These are phyloP conservation scores for Aegilops bicornis DNA, from an alignment of 176 grass and related monocot species.

Conservation along the genomic window DNA sequence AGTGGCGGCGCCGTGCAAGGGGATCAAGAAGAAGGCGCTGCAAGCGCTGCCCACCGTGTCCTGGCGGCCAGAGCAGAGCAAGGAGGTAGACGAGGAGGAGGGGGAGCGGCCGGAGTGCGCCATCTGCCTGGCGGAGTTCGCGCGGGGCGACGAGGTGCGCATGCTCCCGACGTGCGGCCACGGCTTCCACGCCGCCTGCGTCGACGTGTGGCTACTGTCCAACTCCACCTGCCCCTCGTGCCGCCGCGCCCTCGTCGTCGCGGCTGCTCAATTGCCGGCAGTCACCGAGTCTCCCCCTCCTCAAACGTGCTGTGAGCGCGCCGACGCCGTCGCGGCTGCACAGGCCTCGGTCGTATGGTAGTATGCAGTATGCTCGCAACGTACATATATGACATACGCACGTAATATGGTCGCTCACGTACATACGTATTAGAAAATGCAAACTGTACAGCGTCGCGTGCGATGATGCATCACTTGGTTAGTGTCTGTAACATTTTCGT, in stretches of 20 bases:
- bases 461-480: background rate
- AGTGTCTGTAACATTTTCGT: too few species aligned
- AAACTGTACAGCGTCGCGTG: background rate
- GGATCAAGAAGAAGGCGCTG: slow-evolving; percentile 57
- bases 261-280: background rate
- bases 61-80: slow-evolving; percentile 20
- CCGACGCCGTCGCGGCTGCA: background rate
- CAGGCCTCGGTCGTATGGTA: background rate
- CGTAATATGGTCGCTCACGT: background rate
- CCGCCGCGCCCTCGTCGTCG: slow-evolving; percentile 51
- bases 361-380: background rate
- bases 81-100: background rate
- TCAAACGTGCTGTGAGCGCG: background rate
- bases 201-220: slow-evolving; percentile 81
- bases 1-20: slow-evolving; percentile 17
- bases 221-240: slow-evolving; percentile 87
- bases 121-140: slow-evolving; percentile 78
- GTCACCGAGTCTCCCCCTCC: background rate
- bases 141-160: slow-evolving; percentile 62
- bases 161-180: slow-evolving; percentile 78
- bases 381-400: too few species aligned
- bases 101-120: slow-evolving; percentile 55
- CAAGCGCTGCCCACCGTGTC: slow-evolving; percentile 52
- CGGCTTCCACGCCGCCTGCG: slow-evolving; percentile 77
- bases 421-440: background rate